Evolutionary conservation across 257 asterid genomes (phyloP).

Genomic region (Perilla frutescens): DNA sequence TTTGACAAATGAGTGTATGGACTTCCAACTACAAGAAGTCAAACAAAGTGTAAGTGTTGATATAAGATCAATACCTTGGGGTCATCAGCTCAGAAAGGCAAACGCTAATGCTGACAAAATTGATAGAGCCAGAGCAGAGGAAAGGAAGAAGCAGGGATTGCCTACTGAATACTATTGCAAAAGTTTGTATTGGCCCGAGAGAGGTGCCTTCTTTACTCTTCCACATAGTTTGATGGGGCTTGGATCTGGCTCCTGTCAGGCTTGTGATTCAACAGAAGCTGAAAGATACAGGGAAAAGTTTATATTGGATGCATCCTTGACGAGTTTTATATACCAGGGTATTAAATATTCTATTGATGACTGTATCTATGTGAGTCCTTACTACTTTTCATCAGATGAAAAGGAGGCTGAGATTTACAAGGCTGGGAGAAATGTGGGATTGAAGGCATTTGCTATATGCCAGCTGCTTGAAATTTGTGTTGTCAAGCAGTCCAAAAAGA

Average conservation of each 20-base stretch:
- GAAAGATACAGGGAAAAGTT: constrained; percentile 49
- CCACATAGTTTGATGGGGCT: constrained; percentile 65
- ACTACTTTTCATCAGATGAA: constrained; percentile 61
- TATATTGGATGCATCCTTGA: constrained; percentile 50
- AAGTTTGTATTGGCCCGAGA: constrained; percentile 85
- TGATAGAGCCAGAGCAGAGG: constrained; percentile 87
- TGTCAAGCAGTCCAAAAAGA: constrained; percentile 47
- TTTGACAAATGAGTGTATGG: constrained; percentile 76
- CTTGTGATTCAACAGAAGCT: constrained; percentile 60
- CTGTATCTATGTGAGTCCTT: constrained; percentile 75
- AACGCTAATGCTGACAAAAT: constrained; percentile 64
- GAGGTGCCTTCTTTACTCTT: constrained; percentile 85
- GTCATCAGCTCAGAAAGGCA: constrained; percentile 79
- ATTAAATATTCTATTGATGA: constrained; percentile 63
- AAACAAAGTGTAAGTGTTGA: constrained; percentile 53
- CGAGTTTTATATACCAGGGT: constrained; percentile 65
- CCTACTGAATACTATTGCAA: constrained; percentile 79
- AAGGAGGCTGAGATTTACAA: constrained; percentile 67
- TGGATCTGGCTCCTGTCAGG: constrained; percentile 81
- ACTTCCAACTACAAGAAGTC: constrained; percentile 65
- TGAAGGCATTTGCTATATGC: constrained; percentile 75
- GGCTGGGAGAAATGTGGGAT: constrained; percentile 91
- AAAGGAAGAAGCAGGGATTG: constrained; percentile 73
- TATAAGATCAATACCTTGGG: constrained; percentile 75
- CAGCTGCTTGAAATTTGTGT: constrained; percentile 74